Base-by-base conservation (phyloP, 225 moss, liverwort and hornwort species). In the Asterella californica region DNA sequence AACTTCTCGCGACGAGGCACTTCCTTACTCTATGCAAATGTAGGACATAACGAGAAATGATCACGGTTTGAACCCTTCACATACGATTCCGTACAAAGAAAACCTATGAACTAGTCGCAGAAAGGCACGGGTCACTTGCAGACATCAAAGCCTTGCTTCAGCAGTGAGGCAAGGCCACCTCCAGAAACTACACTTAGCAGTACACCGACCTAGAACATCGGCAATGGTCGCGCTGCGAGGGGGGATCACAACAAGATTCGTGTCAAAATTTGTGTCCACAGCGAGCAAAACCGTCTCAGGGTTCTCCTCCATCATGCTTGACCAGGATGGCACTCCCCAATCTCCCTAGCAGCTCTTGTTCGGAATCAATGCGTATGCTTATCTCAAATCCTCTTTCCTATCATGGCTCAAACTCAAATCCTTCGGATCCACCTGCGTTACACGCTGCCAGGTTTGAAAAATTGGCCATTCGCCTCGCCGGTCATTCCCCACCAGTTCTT, bases 221-320 rank as follows among this genome's bases (percentile, higher is more conserved):
- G 33, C 79, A 32, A 79, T 54, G 25, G 79, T 79, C 18, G 79
- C 79, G 70, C 52, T 70, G 24, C 79, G 79, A 6, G 33, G 50
- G 11, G 79, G 36, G 29, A 79, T 70, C 36, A 79, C 79, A 34
- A 79, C 68, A 24, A 79, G 55, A 19, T 55, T 79, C 15, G 79
- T 79, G 69, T 79, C 79, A 52, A 69, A 55, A 42, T 70, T 79
- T 12, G 79, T 79, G 33, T 79, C 79, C 14, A 79, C 79, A 55
- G 69, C 79, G n/a, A 79, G 54, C 34, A 79, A 54, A 37, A 79
- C 79, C 25, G 79, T 79, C 69, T 79, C 69, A 25, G 68, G 53
- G 12, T 32, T 54, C 2, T 68, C 79, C 10, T 79, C 79, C 79
- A 79, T 79, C 36, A 53, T 70, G 33, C 33, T 54, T 64, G 15